Conservation (phyloP, 768 basidiomycete genomes). For the Rhizopogon vinicolor region DNA sequence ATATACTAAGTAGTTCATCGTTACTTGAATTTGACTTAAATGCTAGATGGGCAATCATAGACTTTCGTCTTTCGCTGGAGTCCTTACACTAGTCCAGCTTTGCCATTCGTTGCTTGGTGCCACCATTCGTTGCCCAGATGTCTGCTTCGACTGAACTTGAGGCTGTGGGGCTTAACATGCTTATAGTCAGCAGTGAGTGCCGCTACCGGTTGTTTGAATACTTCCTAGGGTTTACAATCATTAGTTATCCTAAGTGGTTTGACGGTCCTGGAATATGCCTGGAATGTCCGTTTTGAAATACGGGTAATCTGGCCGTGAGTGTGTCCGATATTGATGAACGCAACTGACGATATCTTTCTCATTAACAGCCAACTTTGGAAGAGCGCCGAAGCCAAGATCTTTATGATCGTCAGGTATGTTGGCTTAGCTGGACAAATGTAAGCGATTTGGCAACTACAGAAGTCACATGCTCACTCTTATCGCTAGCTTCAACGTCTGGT, state of each 20-base stretch:
- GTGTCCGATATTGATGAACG: not conserved
- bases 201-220: too few relatives aligned
- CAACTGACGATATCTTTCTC: not conserved
- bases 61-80: not conserved
- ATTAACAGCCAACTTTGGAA: not conserved
- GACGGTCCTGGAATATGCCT: conserved; percentile 13
- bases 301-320: conserved; percentile 20
- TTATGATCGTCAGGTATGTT: conserved; percentile 8
- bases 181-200: not conserved
- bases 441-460: not conserved
- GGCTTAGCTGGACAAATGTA: conserved; percentile 17
- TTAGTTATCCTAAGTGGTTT: too few relatives aligned
- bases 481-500: conserved; percentile 17
- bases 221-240: too few relatives aligned
- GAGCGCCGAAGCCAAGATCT: conserved; percentile 1
- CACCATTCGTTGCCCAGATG: not conserved
- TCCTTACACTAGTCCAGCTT: not conserved
- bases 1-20: too few relatives aligned
- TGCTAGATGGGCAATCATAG: not conserved
- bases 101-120: not conserved
- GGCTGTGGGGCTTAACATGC: not conserved
- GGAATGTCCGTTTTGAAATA: conserved; percentile 2
- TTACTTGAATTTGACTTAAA: too few relatives aligned
- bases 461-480: not conserved
- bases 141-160: not conserved